A percentile compares a stretch with the other conserved stretches of the same genome.
phyloP scores from a whole-genome alignment of 306 rosid species.

The Prunus kanzakura region DNA sequence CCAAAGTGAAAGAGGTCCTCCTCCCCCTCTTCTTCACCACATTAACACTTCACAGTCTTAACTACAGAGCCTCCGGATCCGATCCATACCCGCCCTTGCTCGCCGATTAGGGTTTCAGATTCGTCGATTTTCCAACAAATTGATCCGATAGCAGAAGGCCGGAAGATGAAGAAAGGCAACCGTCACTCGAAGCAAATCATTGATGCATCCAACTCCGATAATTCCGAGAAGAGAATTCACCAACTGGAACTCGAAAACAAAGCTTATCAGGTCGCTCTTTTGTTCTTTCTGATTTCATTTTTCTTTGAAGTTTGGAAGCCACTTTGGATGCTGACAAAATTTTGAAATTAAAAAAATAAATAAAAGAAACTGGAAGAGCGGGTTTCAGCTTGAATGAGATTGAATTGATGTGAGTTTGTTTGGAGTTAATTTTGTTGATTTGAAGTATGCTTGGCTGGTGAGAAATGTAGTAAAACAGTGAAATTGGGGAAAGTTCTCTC shows the following conservation, averaged over 20 bases:
- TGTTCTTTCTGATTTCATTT: neutral
- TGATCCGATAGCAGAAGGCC: neutral
- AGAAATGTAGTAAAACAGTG: neutral
- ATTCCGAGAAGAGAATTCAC: slow-evolving; percentile 41
- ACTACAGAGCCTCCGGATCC: neutral
- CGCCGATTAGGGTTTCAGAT: slow-evolving; percentile 1
- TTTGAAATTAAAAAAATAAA: neutral
- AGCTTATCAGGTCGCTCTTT: slow-evolving; percentile 52
- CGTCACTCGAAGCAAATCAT: slow-evolving; percentile 63
- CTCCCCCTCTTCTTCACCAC: neutral
- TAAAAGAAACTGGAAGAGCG: neutral
- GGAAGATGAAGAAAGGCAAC: slow-evolving; percentile 56
- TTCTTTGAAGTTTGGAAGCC: neutral
- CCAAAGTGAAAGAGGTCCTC: neutral
- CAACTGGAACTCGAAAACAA: slow-evolving; percentile 55
- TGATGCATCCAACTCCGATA: slow-evolving; percentile 34
- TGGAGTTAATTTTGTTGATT: neutral
- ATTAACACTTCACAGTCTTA: neutral
- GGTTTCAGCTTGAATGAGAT: neutral
- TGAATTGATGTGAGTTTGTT: neutral
- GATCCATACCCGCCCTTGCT: neutral
- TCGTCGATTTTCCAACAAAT: neutral
- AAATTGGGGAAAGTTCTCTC: neutral
- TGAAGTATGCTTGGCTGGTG: neutral
- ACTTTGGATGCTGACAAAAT: slow-evolving; percentile 19